phyloP scores from a whole-genome alignment of 768 basidiomycete species.

The Daedalea quercina region DNA sequence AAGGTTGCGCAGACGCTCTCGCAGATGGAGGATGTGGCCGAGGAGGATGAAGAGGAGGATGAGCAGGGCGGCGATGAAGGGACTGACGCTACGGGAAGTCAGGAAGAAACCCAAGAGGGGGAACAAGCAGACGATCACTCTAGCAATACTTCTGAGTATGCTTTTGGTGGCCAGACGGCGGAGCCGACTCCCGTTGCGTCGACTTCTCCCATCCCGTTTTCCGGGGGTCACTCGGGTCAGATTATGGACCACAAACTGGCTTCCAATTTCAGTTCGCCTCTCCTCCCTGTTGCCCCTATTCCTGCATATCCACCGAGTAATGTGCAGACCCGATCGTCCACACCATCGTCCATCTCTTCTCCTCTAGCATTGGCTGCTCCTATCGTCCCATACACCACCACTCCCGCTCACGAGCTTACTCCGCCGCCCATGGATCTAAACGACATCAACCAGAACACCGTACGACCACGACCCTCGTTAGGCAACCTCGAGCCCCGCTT shows the following conservation, averaged over 20 bases:
- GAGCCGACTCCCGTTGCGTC: slow-evolving; percentile 71
- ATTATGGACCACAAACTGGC: neutral
- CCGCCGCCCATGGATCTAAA: slow-evolving; percentile 66
- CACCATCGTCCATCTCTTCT: slow-evolving; percentile 83
- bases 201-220: slow-evolving; percentile 32
- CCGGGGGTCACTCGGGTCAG: slow-evolving; percentile 1
- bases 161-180: slow-evolving; percentile 36
- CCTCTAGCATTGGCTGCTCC: slow-evolving; percentile 82
- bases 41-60: slow-evolving; percentile 35
- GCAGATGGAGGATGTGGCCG: slow-evolving; percentile 50
- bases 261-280: slow-evolving; percentile 3
- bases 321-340: slow-evolving; percentile 73
- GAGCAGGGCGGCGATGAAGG: slow-evolving; percentile 29
- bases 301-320: slow-evolving; percentile 31
- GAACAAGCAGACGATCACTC: slow-evolving; percentile 44
- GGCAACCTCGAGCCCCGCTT: slow-evolving; percentile 63
- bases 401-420: slow-evolving; percentile 38
- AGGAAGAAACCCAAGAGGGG: slow-evolving; percentile 34
- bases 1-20: slow-evolving; percentile 67
- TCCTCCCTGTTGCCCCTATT: slow-evolving; percentile 26
- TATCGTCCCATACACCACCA: slow-evolving; percentile 63
- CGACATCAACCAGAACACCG: slow-evolving; percentile 37
- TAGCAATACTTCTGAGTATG: slow-evolving; percentile 62
- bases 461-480: slow-evolving; percentile 60
- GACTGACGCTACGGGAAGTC: slow-evolving; percentile 13